Conservation (phyloP, 345 rosid species). For the Firmiana major region DNA sequence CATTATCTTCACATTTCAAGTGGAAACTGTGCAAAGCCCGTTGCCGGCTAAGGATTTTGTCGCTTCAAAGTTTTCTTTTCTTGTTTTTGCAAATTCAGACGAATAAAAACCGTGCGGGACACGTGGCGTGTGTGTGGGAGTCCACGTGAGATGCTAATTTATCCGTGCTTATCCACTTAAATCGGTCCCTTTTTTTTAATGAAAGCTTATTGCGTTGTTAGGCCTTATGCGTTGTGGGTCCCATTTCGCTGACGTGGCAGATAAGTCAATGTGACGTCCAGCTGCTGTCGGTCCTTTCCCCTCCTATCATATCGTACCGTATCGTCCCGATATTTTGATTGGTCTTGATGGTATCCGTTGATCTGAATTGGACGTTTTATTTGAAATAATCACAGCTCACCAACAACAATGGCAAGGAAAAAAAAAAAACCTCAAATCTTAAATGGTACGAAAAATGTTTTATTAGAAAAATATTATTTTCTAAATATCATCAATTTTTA, state of each 20-base stretch:
- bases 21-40: not conserved
- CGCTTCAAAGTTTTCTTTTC: not conserved
- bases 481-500: no score
- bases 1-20: not conserved
- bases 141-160: constrained; percentile 7
- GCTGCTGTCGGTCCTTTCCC: constrained; percentile 6
- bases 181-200: not conserved
- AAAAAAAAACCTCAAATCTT: no score
- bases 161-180: constrained; percentile 24
- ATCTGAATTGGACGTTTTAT: not conserved
- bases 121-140: not conserved
- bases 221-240: not conserved
- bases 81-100: not conserved
- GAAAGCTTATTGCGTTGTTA: not conserved
- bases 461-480: no score
- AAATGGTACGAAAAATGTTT: no score
- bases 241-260: constrained; percentile 19
- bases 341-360: not conserved
- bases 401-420: not conserved
- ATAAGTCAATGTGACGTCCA: constrained; percentile 40
- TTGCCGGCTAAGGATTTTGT: not conserved
- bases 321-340: not conserved
- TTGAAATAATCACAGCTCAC: not conserved
- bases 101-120: not conserved
- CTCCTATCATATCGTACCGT: not conserved